Base-by-base conservation (phyloP, 306 rosid species). In the Lathyrus tuberosus region DNA sequence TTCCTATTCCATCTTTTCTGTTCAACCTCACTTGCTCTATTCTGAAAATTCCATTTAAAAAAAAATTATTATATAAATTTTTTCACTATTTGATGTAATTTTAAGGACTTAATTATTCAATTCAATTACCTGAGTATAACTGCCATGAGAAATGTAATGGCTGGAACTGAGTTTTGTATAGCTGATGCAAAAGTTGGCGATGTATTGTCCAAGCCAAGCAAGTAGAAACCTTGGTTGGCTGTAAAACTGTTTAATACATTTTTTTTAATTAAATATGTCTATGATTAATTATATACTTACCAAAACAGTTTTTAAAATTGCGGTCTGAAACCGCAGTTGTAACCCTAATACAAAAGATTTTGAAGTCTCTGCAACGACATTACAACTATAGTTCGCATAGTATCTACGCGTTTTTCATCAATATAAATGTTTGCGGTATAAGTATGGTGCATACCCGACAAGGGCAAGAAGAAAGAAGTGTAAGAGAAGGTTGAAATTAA, bases 81-180 rank as follows among this genome's bases (percentile, higher is more conserved):
- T 35, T 35, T 35, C 40, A 35, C 1, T 35, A 6, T 33, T 6
- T 6, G 2, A 2, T 35, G 40, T 35, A 35, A 35, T 10, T 35
- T 35, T 35, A 35, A 35, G 40, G 18, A 2, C 52, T n/a, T 14
- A 44, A 44, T 44, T 51, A 7, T 15, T 51, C 8, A 16, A 7
- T 15, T 51, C 8, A 16, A 64, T 78, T 71, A 84, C 98, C 98
- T 79, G 59, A 94, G 91, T 62, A 94, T 0, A 62, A 66, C 95
- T 67, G 99, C 99, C 99, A 94, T 94, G 14, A 94, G 96, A 76
- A 94, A 91, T 51, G 99, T 94, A 41, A 94, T 94, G 66, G 99
- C 99, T 0, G 99, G 99, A 43, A 94, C 99, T 1, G 99, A 91
- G 86, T 94, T 94, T 69, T 94, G 99, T 33, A 94, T 94, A 0